Percentiles rank a stretch among this genome's conserved stretches.
Conservation (phyloP, 352 stramenopile genomes). For the Peronosclerospora sorghi region DNA sequence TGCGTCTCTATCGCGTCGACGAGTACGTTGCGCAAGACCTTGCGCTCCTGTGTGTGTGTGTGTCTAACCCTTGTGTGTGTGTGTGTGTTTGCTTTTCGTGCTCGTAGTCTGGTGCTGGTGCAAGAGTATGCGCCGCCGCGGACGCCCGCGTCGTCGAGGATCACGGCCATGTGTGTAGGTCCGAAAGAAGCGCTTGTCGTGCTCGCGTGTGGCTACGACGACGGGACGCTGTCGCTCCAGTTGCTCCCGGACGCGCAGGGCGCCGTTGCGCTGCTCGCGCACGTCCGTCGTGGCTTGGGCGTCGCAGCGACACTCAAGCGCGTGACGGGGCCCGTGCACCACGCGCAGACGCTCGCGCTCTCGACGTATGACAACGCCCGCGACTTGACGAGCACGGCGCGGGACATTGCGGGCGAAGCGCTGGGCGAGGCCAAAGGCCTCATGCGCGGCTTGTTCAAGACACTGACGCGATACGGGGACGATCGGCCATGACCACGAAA, state of each 20-base stretch:
- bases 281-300: constrained; percentile 57
- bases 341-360: constrained; percentile 77
- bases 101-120: constrained; percentile 44
- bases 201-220: constrained; percentile 46
- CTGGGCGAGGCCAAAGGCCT: constrained; percentile 77
- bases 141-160: constrained; percentile 22
- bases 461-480: too few species aligned
- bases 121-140: constrained; percentile 48
- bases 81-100: background rate
- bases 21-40: too few species aligned
- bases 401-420: constrained; percentile 78
- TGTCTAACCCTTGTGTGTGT: background rate
- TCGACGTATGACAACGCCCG: constrained; percentile 76
- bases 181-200: constrained; percentile 73
- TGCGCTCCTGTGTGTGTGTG: background rate
- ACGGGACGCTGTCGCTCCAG: constrained; percentile 69
- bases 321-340: constrained; percentile 79
- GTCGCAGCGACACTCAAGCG: constrained; percentile 80
- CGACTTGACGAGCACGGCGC: constrained; percentile 68
- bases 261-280: constrained; percentile 62
- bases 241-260: constrained; percentile 73
- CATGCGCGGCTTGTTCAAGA: too few species aligned
- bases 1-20: constrained; percentile 66
- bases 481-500: too few species aligned
- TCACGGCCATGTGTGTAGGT: constrained; percentile 55